Evolutionary conservation across 768 basidiomycete species (phyloP), one percentile per base, ranked within the genome.

Genomic region (Xanthoconium stramineum): DNA sequence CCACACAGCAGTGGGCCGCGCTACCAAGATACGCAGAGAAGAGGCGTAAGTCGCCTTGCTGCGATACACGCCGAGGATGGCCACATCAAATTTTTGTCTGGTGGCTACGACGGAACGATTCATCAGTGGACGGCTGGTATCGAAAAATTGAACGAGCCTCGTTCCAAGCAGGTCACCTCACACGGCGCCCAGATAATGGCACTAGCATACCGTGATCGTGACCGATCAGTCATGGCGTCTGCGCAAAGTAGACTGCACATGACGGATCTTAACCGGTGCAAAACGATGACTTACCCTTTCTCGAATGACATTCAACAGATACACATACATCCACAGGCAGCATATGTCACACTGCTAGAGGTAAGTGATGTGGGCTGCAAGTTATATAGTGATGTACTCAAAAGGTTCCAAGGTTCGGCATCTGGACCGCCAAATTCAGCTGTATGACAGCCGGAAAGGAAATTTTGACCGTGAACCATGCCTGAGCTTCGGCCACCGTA

Each of bases 311-410:
- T 80, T 28, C 66, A 72, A 53, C 80, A 81, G 50, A 73, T 82
- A 49, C 80, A 82, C 60, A 63, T 76, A 28, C 75, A 80, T 56
- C 77, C 76, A 39, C 73, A 80, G 55, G 71, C 64, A 49, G 66
- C 69, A n/a, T 66, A 74, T 52, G 58, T 83, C 52, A 72, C 76
- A 19, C 66, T 80, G 40, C 66, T 82, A 24, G 80, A 84, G 75
- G 81, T 77, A 60, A 64, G 78, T 66, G 53, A 58, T 60, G 56
- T 60, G 58, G 24, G 50, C 46, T 53, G 43, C 50, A 47, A 58
- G 56, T 36, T 39, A 43, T 35, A 40, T 24, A 58, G 46, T 51
- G 57, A 50, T 38, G 13, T 32, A 54, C 55, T 63, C 48, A 65
- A 53, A 42, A 38, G 39, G 43, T 46, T 55, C 48, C 50, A 62